These are phyloP conservation scores for Ophiocordyceps camponoti-saundersi DNA, from an alignment of 2,329 filamentous ascomycete genomes.

Conservation along the genomic window DNA sequence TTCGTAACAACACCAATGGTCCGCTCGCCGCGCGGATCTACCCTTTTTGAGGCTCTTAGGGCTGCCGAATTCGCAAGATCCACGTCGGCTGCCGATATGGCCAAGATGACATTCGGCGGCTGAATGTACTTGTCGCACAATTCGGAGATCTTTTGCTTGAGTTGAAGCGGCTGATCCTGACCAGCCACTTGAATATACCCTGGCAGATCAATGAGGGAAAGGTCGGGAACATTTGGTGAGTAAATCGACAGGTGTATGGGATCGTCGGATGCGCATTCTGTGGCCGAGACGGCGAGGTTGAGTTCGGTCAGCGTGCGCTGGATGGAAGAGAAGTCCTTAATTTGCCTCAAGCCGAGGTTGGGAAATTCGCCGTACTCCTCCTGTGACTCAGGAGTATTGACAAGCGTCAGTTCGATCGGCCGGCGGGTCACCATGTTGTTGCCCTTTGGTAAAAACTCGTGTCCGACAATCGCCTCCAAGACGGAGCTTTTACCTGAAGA, in stretches of 20 bases:
- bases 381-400: conserved; percentile 79
- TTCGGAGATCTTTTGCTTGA: conserved; percentile 92
- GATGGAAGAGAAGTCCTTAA: conserved; percentile 82
- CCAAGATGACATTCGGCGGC: conserved; percentile 85
- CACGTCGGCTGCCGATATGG: conserved; percentile 93
- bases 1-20: conserved; percentile 99
- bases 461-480: conserved; percentile 87
- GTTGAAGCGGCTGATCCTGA: conserved; percentile 71
- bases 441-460: conserved; percentile 96
- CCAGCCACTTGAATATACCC: conserved; percentile 95
- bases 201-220: conserved; percentile 89
- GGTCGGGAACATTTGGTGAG: conserved; percentile 85
- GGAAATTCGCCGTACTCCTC: conserved; percentile 95
- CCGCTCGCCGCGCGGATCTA: conserved; percentile 84
- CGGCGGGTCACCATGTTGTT: conserved; percentile 94
- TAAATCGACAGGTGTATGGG: conserved; percentile 93
- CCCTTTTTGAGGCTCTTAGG: conserved; percentile 70
- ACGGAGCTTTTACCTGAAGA: conserved; percentile 98
- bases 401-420: conserved; percentile 86
- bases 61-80: conserved; percentile 94
- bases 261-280: conserved; percentile 87
- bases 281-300: conserved; percentile 79
- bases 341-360: conserved; percentile 72
- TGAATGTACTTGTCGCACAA: conserved; percentile 98
- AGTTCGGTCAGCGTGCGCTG: conserved; percentile 89